phyloP scores from a whole-genome alignment of 1,139 yeast genomes.

The Saccharomycopsis hybrid region DNA sequence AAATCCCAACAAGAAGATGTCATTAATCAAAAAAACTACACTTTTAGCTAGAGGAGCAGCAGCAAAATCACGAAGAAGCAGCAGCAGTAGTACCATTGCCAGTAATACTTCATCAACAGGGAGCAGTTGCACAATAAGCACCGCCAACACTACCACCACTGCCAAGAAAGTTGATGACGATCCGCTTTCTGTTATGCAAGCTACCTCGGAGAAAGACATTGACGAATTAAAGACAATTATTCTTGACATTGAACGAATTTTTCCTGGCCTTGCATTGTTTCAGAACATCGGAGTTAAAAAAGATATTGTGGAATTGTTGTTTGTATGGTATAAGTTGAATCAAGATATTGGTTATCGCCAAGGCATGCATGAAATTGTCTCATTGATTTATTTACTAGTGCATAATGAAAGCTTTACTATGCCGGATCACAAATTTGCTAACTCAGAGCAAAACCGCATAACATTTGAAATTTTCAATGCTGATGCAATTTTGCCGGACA shows the following conservation, averaged over 20 bases:
- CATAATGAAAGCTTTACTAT: conserved; percentile 6
- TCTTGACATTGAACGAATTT: conserved; percentile 48
- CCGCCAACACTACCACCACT: no score
- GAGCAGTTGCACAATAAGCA: no score
- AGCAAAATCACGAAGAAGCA: no score
- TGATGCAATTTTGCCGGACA: conserved; percentile 11
- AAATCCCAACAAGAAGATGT: no score
- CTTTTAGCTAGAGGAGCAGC: no score
- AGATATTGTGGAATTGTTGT: conserved; percentile 40
- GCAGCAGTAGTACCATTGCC: no score
- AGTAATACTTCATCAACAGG: no score
- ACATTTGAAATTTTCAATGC: conserved; percentile 15
- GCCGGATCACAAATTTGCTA: no score
- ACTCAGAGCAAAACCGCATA: no score
- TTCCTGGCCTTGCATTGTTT: conserved; percentile 50
- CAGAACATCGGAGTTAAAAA: conserved; percentile 29
- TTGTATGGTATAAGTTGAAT: conserved; percentile 47
- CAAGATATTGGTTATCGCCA: conserved; percentile 49
- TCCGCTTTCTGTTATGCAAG: background rate
- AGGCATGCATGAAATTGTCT: conserved; percentile 57
- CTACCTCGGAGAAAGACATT: background rate
- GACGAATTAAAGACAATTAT: conserved; percentile 19
- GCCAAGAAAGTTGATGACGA: background rate
- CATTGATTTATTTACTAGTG: conserved; percentile 26
- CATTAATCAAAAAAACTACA: no score